A percentile compares a stretch with the other conserved stretches of the same genome.
These are phyloP conservation scores for Melanopsichium pennsylvanicum DNA, from an alignment of 1,284 basidiomycete genomes.

Conservation along the genomic window DNA sequence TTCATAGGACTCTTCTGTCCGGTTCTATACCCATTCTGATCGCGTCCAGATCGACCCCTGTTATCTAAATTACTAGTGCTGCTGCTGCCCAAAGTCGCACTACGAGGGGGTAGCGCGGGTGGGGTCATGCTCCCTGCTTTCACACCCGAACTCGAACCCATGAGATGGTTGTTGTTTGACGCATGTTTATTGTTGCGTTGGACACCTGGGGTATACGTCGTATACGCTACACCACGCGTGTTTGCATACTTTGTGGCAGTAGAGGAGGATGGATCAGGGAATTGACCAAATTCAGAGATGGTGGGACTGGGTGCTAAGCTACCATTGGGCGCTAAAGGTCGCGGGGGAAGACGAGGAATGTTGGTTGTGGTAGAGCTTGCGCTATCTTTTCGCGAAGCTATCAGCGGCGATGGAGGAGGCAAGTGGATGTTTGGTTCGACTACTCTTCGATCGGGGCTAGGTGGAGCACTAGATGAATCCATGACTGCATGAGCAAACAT, in stretches of 20 bases:
- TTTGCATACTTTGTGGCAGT: constrained; percentile 2
- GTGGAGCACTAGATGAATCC: constrained; percentile 3
- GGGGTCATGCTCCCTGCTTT: constrained; percentile 7
- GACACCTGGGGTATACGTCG: constrained; percentile 34
- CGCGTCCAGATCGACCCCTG: no score
- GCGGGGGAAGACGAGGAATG: constrained; percentile 13
- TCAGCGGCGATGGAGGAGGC: constrained; percentile 1
- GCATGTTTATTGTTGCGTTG: no score
- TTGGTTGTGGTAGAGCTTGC: constrained; percentile 10
- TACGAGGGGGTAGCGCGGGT: constrained; percentile 34
- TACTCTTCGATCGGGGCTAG: constrained; percentile 1
- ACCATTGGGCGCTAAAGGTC: constrained; percentile 1
- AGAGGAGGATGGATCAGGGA: background rate
- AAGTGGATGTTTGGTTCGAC: background rate
- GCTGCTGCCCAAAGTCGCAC: constrained; percentile 21
- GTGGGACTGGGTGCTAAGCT: constrained; percentile 26
- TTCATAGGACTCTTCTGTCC: constrained; percentile 5
- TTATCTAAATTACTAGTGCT: no score
- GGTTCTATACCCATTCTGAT: no score
- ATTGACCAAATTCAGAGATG: constrained; percentile 35
- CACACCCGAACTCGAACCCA: no score
- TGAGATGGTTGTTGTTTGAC: no score
- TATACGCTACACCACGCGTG: constrained; percentile 8
- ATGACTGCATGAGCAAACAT: constrained; percentile 42
- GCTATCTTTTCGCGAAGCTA: constrained; percentile 21